Evolutionary conservation across 345 rosid species (phyloP), one percentile per base, ranked within the genome.

Genomic region (Eutrema heterophyllum): DNA sequence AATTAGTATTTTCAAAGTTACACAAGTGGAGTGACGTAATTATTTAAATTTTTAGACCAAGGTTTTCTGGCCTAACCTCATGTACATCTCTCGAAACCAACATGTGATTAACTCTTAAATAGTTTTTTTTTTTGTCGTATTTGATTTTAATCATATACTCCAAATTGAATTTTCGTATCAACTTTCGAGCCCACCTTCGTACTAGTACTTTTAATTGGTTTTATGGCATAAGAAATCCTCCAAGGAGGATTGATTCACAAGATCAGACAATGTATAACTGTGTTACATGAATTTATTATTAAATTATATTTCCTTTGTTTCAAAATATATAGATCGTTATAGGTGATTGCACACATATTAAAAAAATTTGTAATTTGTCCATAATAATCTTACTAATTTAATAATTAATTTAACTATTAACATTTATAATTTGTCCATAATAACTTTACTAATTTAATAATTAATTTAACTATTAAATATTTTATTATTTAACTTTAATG

Each of bases 11-110:
- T 36, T 15, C 27, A 38, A 74, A 52, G 56, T 61, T 75, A 51
- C 74, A 68, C 69, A 60, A 53, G 14, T 45, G 51, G 69, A 68
- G 64, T 69, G 70, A 53, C 74, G 79, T 62, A 5, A 54, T 53
- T 7, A 39, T 32, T 43, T 58, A 49, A 46, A 7, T 27, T 73
- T 26, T 64, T 33, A n/a, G 38, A n/a, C 18, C 0, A 44, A 39
- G 10, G 41, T 35, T 45, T 40, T 10, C 9, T 41, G 2, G 32
- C 45, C 33, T 64, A 5, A 27, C 29, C 21, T 4, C 3, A n/a
- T 39, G 5, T 55, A 14, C 12, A 51, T 29, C 60, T 49, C 21
- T 60, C 6, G 15, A 29, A 33, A 24, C 21, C 26, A 45, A 59
- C 67, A 48, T 58, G 67, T 56, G 60, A 73, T 55, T 64, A 35